Evolutionary conservation across 2,329 filamentous ascomycete genomes (phyloP), one percentile per base, ranked within the genome.

Genomic region (Colletotrichum australisinense): DNA sequence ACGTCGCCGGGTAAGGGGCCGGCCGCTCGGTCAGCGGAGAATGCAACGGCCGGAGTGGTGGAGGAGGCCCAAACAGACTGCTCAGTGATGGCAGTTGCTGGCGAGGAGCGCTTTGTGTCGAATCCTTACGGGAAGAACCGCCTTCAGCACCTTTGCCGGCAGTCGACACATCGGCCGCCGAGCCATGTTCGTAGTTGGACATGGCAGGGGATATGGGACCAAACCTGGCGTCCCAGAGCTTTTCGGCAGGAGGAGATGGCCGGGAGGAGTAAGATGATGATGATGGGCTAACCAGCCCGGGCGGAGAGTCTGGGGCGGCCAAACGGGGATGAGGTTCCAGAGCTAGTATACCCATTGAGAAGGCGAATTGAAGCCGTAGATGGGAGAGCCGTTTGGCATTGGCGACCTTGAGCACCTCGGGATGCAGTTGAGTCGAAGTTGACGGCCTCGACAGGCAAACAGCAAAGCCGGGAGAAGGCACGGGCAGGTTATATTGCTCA

Each of bases 261-360:
- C 83, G 85, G 63, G 84, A 85, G 12, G 85, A 85, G 78, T 85
- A 86, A 35, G 85, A 84, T 22, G 86, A 85, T 66, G 85, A 85
- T 69, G 85, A 85, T 72, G 87, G 86, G 80, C 88, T 90, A 77
- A 86, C 83, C 78, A 89, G 80, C 77, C 88, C 88, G 70, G 88
- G 87, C 74, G 88, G 88, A 75, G 88, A 89, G 77, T 88, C 85
- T 78, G 87, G 88, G 75, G 85, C 81, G 79, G 84, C 82, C 80
- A 86, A 84, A 78, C 84, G 86, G 80, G 84, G 86, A 79, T 85
- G 84, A 80, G 86, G 82, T 79, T 89, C 87, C 82, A 86, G 78
- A 77, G 80, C 83, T 85, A 86, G 80, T 84, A 87, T 85, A 84
- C 88, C 88, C 88, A 90, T 90, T 88, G 87, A 85, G 81, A 84